phyloP scores from a whole-genome alignment of 768 basidiomycete genomes.

The Favolaschia claudopus region DNA sequence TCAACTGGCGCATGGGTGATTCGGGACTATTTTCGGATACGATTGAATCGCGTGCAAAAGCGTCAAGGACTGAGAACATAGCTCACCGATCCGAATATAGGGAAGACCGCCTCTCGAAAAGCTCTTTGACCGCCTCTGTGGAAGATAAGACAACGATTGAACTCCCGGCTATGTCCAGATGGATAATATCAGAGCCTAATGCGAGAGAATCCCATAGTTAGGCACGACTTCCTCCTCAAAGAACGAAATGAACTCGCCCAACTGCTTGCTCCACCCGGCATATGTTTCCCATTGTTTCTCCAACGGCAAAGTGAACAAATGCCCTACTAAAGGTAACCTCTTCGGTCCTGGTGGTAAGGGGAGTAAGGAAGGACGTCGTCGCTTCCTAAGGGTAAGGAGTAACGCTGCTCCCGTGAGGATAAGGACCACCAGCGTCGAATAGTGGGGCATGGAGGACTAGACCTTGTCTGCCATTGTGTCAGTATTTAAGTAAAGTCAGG shows the following conservation, averaged over 20 bases:
- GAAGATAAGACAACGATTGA: constrained; percentile 41
- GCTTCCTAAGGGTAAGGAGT: no score
- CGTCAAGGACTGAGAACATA: neutral
- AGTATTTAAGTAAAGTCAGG: no score
- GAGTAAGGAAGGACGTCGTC: neutral
- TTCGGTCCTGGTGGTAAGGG: constrained; percentile 14
- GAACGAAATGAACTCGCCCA: constrained; percentile 38
- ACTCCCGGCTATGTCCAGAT: constrained; percentile 34
- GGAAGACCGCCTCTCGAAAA: constrained; percentile 43
- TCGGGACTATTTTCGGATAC: constrained; percentile 12
- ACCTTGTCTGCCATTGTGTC: no score
- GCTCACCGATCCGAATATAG: constrained; percentile 46
- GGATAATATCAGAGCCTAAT: constrained; percentile 34
- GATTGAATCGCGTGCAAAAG: no score
- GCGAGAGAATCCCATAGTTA: constrained; percentile 27
- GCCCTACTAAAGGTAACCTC: constrained; percentile 1
- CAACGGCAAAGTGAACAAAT: constrained; percentile 26
- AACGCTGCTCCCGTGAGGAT: no score
- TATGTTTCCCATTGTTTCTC: constrained; percentile 29
- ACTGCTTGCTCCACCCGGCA: constrained; percentile 25
- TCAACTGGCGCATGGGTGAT: constrained; percentile 20
- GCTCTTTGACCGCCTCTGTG: constrained; percentile 38
- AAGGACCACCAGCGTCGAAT: no score
- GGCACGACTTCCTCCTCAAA: constrained; percentile 31
- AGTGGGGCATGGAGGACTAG: no score